Percentiles rank a stretch among this genome's conserved stretches.
phyloP scores from a whole-genome alignment of 805 yeast genomes.

The Candida verbasci region DNA sequence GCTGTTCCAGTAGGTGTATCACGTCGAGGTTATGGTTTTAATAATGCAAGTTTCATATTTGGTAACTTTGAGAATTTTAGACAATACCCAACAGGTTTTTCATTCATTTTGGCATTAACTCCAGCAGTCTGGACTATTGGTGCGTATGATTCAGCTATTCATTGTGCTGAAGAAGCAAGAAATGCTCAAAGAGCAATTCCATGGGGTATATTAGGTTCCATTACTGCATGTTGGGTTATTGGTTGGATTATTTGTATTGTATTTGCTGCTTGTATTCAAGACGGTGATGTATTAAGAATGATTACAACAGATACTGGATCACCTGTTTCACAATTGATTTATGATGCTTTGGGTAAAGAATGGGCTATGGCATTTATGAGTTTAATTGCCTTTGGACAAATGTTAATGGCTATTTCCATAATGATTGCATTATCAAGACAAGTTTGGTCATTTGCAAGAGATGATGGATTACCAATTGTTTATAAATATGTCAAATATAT shows the following conservation, averaged over 20 bases:
- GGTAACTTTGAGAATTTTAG: conserved; percentile 47
- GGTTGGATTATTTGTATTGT: conserved; percentile 57
- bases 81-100: conserved; percentile 33
- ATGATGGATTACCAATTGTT: conserved; percentile 66
- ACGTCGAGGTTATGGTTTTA: conserved; percentile 25
- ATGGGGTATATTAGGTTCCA: conserved; percentile 57
- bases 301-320: conserved; percentile 47
- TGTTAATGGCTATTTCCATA: conserved; percentile 61
- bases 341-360: conserved; percentile 29
- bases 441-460: conserved; percentile 73
- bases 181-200: conserved; percentile 64
- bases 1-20: conserved; percentile 64
- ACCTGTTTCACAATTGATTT: conserved; percentile 56
- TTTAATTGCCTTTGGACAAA: conserved; percentile 55
- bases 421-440: conserved; percentile 66
- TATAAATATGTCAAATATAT: conserved; percentile 50
- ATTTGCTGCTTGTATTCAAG: conserved; percentile 51
- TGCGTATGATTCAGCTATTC: conserved; percentile 68
- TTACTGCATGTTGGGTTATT: conserved; percentile 49
- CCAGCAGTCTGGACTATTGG: conserved; percentile 76
- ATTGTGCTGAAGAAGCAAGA: conserved; percentile 66
- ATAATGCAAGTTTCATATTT: conserved; percentile 42
- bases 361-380: conserved; percentile 58
- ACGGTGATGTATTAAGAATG: conserved; percentile 36
- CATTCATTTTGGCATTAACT: conserved; percentile 53